Evolutionary conservation across 2,329 filamentous ascomycete genomes (phyloP), one percentile per base, ranked within the genome.

Genomic region (Basipetospora chlamydospora): DNA sequence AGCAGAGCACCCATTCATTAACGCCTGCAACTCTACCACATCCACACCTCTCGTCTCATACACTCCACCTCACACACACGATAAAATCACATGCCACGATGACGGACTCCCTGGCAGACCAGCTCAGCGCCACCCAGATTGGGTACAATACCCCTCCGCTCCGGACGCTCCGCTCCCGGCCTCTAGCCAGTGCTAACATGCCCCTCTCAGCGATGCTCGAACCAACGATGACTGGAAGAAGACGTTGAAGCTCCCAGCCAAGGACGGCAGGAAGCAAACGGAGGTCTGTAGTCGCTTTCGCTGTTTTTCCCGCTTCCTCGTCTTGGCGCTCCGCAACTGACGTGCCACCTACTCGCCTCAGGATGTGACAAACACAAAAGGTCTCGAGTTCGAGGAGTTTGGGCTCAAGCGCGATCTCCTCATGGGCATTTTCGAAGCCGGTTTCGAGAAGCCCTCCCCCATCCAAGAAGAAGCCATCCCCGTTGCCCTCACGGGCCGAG

Each of bases 381-480:
- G 90, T 42, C 70, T 98, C 43, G 90, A 98, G 49, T 98, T 95
- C 53, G 92, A 98, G 60, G 84, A 96, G 47, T 95, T 98, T 56
- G 82, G 81, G 46, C 79, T 98, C 49, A 94, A 93, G 66, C 74
- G 90, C 55, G 84, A 94, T 55, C 66, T 98, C 42, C 75, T 98
- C 64, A 98, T 96, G 88, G 90, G 90, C 43, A 96, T 98, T 47
- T 98, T 96, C 59, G 90, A 98, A 65, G 90, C 90, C 47, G 90
- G 90, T 44, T 98, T 95, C 59, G 90, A 98, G 59, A 95, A 93
- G 63, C 90, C 90, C 12, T 98, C 90, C 39, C 90, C 90, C 9
- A 98, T 98, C 50, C 90, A 98, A 74, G 90, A 98, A 77, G 90
- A 96, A 64, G 86, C 90, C 38, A 95, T 98, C 52, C 90, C 90